Base-by-base conservation (phyloP, 2,329 filamentous ascomycete genomes). In the Rhynchosporium graminicola region DNA sequence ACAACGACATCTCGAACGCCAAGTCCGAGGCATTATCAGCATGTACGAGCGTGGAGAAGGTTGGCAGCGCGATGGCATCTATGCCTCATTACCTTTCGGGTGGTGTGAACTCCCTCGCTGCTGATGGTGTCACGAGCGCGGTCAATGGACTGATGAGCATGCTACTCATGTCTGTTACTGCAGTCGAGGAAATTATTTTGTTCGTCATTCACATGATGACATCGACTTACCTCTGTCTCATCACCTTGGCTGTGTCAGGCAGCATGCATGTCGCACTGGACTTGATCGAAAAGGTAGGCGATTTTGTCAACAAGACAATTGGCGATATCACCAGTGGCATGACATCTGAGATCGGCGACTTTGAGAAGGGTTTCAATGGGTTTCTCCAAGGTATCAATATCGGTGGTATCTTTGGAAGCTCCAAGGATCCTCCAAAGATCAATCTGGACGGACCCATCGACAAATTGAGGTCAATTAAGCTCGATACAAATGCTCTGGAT, bases 31-130 rank as follows among this genome's bases (percentile, higher is more conserved):
- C 95, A 29, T 83, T 97, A 59, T 89, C 91, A 58, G 92, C 94
- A 67, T 99, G 95, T 76, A 92, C 88, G 62, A 90, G 90, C 75
- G 94, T 98, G 54, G 94, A 99, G 79, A 91, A 91, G 69, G 86
- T 96, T 69, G 95, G 94, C 66, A 97, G 92, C 74, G 85, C 92
- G 64, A 94, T 99, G 91, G 95, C 94, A 45, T 98, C 95, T 43
- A 97, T 98, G 92, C 95, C 95, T 62, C 90, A 97, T 77, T 98
- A 97, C 78, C 87, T 98, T 74, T 90, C 93, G 1, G 80, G 84
- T 57, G 95, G 95, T 60, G 88, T 97, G 74, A 99, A 99, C 77
- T 85, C 91, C 63, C 79, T 98, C 69, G 89, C 91, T 7, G 91
- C 92, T 38, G 83, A 83, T 54, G 88, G 91, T 61, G 88, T 98